Percentiles rank a stretch among this genome's conserved stretches.
Evolutionary conservation across 306 rosid species (phyloP).

Genomic region (Comarum palustre): DNA sequence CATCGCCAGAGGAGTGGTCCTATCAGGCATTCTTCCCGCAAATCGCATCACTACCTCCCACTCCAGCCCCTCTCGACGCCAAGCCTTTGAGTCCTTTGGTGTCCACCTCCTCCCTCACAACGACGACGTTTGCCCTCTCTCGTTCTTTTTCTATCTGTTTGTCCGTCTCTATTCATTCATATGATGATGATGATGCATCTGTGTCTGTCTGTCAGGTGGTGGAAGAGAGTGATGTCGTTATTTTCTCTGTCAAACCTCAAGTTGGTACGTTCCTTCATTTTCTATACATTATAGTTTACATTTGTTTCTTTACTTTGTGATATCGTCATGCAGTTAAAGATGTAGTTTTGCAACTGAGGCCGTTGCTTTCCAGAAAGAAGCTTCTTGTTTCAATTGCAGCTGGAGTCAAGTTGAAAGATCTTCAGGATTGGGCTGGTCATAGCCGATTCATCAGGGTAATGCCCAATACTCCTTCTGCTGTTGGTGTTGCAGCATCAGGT

Average conservation of each 20-base stretch:
- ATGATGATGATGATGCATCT: no score
- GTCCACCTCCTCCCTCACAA: constrained; percentile 21
- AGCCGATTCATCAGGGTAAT: constrained; percentile 72
- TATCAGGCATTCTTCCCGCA: constrained; percentile 67
- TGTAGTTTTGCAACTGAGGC: constrained; percentile 55
- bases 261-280: constrained; percentile 34
- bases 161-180: no score
- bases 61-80: constrained; percentile 15
- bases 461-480: constrained; percentile 86
- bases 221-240: constrained; percentile 46
- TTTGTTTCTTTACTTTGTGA: neutral
- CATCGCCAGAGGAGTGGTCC: constrained; percentile 67
- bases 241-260: constrained; percentile 50
- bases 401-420: constrained; percentile 84
- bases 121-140: constrained; percentile 20
- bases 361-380: constrained; percentile 63
- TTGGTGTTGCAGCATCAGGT: constrained; percentile 83
- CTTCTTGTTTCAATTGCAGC: constrained; percentile 96
- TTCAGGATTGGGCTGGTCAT: constrained; percentile 89
- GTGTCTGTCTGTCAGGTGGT: constrained; percentile 50
- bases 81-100: constrained; percentile 34
- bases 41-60: constrained; percentile 61
- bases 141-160: neutral
- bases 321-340: constrained; percentile 51
- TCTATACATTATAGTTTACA: no score